Base-by-base conservation (phyloP, 768 basidiomycete genomes). In the Gautieria morchelliformis region DNA sequence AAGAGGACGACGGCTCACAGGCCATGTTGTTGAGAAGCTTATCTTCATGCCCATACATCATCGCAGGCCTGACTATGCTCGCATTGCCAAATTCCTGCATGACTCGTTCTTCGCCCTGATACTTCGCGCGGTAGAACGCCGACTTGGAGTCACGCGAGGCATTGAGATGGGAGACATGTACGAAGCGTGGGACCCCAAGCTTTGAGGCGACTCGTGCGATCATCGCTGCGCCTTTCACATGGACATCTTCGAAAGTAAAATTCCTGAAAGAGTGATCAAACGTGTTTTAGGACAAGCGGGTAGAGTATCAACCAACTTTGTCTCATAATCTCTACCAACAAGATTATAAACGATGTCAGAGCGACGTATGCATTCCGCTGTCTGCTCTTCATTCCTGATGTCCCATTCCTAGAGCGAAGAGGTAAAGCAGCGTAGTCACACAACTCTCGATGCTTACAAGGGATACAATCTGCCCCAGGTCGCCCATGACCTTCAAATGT, bases 271-370 rank as follows among this genome's bases (percentile, higher is more conserved):
- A 24, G 7, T 14, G 33, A 32, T 17, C 17, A 22, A 5, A 40
- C 44, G 44, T 42, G 33, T 44, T 17, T 24, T 27, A 48, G 24
- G 45, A 46, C 32, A 47, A 47, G 37, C 54, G n/a, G 49, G 58
- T 30, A 37, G 50, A 52, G 47, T 39, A 20, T 42, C 59, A 59
- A 67, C 80, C 52, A 64, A 95, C 95, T 95, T 95, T 59, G 96
- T 99, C 74, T 91, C 89, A 68, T 86, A 95, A 69, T 98, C 90
- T 52, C 94, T 77, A 19, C 95, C 93, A 52, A 89, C 86, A 58
- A 97, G 85, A 73, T 97, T 98, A 76, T 93, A 96, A 20, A 99
- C 96, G 5, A 87, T 88, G 68, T 98, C 92, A 19, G 95, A 97
- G 71, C 96, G 93, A 62, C 90, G 78, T 59, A 98, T 69, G 70